phyloP scores from a whole-genome alignment of 2,329 filamentous ascomycete genomes.

The Penicillium sp. region DNA sequence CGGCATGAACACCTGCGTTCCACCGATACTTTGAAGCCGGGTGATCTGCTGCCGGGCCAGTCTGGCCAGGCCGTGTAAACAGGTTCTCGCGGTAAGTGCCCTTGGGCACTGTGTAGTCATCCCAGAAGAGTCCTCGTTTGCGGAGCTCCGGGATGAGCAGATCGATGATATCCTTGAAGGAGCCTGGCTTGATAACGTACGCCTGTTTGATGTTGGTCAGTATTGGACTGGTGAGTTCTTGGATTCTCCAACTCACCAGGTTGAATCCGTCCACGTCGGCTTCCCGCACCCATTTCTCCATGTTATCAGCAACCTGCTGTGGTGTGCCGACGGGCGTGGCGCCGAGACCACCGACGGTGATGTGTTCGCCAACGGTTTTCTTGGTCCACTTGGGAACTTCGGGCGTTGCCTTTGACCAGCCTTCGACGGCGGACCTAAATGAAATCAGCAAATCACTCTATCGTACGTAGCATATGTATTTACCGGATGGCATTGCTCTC shows the following conservation, averaged over 20 bases:
- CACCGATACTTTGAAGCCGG: slow-evolving; percentile 37
- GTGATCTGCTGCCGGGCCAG: slow-evolving; percentile 32
- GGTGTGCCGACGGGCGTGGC: slow-evolving; percentile 61
- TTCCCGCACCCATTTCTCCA: slow-evolving; percentile 63
- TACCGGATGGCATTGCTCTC: slow-evolving; percentile 56
- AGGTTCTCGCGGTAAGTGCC: slow-evolving; percentile 42
- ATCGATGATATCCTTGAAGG: slow-evolving; percentile 64
- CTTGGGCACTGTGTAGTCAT: slow-evolving; percentile 35
- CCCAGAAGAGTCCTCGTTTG: slow-evolving; percentile 46
- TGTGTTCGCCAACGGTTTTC: slow-evolving; percentile 61
- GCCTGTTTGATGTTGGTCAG: slow-evolving; percentile 36
- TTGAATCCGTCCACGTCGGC: slow-evolving; percentile 73
- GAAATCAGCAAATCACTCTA: neutral
- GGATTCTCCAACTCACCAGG: too few species aligned
- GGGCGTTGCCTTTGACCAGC: slow-evolving; percentile 53
- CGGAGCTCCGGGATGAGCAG: slow-evolving; percentile 60
- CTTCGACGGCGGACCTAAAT: slow-evolving; percentile 46
- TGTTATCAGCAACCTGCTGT: slow-evolving; percentile 59
- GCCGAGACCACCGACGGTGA: slow-evolving; percentile 63
- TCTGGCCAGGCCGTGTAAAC: slow-evolving; percentile 30
- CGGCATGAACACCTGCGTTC: slow-evolving; percentile 34
- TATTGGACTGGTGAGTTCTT: too few species aligned
- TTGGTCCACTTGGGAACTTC: slow-evolving; percentile 67
- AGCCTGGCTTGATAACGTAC: slow-evolving; percentile 62
- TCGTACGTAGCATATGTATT: slow-evolving; percentile 1